These are phyloP conservation scores for Verticillium tricorpus DNA, from an alignment of 2,329 filamentous ascomycete genomes.

Conservation along the genomic window DNA sequence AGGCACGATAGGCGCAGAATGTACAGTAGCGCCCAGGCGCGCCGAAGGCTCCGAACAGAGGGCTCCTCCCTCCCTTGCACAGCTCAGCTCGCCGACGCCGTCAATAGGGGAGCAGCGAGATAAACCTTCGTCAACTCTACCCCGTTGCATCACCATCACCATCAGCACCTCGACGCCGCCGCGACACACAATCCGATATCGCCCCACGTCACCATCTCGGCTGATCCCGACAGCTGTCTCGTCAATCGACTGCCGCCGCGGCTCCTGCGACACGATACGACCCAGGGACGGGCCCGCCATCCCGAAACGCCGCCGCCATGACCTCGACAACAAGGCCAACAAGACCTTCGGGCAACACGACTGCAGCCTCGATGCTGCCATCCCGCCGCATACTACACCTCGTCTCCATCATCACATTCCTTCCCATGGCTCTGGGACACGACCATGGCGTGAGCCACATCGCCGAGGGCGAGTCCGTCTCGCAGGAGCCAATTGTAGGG, in stretches of 20 bases:
- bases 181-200: not conserved
- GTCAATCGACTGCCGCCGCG: not conserved
- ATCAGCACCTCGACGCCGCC: not conserved
- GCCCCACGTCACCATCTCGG: not conserved
- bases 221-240: not conserved
- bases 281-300: not conserved
- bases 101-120: not conserved
- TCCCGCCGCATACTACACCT: not conserved
- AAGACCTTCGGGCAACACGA: not conserved
- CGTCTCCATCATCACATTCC: not conserved
- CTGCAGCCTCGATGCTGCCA: not conserved
- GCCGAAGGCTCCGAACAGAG: not conserved
- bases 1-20: not conserved
- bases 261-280: not conserved
- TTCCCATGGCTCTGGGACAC: conserved; percentile 29
- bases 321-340: not conserved
- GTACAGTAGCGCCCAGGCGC: not conserved
- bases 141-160: not conserved
- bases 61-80: not conserved
- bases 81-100: not conserved
- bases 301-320: not conserved
- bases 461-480: conserved; percentile 64
- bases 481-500: conserved; percentile 68
- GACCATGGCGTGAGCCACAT: conserved; percentile 51
- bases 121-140: not conserved